Evolutionary conservation across 2,329 filamentous ascomycete species (phyloP), one percentile per base, ranked within the genome.

Genomic region (Parafenestella ontariensis): DNA sequence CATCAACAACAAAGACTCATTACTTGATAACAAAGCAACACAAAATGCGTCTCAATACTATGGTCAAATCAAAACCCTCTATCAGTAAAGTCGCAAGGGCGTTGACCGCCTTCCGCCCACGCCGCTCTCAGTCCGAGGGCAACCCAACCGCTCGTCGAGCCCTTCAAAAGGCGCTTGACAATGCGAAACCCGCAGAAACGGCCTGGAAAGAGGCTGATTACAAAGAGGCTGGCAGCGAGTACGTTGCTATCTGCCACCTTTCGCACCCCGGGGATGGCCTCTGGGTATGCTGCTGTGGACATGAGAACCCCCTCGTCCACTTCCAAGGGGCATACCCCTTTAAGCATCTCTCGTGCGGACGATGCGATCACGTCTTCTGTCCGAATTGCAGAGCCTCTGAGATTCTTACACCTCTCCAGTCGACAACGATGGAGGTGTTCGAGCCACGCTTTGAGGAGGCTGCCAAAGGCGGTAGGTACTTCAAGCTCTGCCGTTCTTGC

Each of bases 271-370:
- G 31, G 1, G 31, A 34, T 13, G 31, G 31, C 3, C 3, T 34
- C 9, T 34, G 31, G 31, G 31, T 34, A 4, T 34, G 31, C 15
- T 34, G 31, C 31, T 34, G 31, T 8, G 31, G 31, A 5, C 31
- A 34, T 15, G 31, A 34, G 15, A 34, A 34, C 15, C 13, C 31
- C 31, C 26, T 46, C 3, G 18, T 41, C 3, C 49, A 46, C 36
- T 45, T 28, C 28, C n/a, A 34, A 5, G 42, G 34, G 4, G n/a
- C 34, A 13, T 40, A 41, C 21, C 49, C 49, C 15, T 46, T 52
- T 29, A 41, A 36, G 26, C 46, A 52, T 23, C 8, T 52, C 1
- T 33, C 33, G n/a, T 52, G 49, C 23, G 17, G 29, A 10, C 21
- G 18, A 10, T 52, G 43, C 15, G 49, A 52, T 5, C 49, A 40